phyloP scores from a whole-genome alignment of 345 rosid species.

The Limnanthes douglasii region DNA sequence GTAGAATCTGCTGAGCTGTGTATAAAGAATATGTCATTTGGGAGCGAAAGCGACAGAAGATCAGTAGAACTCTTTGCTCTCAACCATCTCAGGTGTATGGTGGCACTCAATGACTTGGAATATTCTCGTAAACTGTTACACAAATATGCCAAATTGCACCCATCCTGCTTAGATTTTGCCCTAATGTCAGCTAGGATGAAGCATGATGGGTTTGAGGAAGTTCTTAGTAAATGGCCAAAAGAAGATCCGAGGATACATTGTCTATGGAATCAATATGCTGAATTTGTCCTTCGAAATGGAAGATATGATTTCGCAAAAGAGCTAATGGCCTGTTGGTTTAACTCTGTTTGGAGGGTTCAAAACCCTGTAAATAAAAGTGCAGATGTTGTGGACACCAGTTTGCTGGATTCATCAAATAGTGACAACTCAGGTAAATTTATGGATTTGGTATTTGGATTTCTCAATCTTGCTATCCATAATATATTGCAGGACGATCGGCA shows the following conservation, averaged over 20 bases:
- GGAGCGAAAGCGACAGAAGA: conserved; percentile 15
- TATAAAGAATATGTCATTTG: conserved; percentile 12
- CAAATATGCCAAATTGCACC: conserved; percentile 36
- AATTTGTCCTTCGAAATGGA: conserved; percentile 42
- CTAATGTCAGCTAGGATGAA: conserved; percentile 44
- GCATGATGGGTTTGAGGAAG: conserved; percentile 50
- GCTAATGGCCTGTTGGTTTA: conserved; percentile 51
- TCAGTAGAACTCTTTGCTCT: conserved; percentile 39
- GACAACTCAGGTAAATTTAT: conserved; percentile 13
- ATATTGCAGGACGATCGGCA: conserved; percentile 35
- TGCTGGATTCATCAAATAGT: conserved; percentile 13
- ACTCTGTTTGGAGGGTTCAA: conserved; percentile 28
- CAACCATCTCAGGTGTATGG: conserved; percentile 42
- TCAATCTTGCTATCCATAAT: conserved; percentile 55
- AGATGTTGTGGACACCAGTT: conserved; percentile 9
- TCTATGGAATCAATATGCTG: conserved; percentile 89
- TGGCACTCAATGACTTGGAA: conserved; percentile 34
- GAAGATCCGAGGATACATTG: conserved; percentile 54
- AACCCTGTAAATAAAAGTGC: conserved; percentile 12
- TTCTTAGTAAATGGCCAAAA: conserved; percentile 46
- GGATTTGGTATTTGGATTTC: conserved; percentile 59
- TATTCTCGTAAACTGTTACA: conserved; percentile 30
- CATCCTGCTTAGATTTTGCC: conserved; percentile 56
- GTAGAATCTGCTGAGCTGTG: conserved; percentile 19
- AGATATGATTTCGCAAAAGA: conserved; percentile 33